A percentile compares a stretch with the other conserved stretches of the same genome.
phyloP scores from a whole-genome alignment of 768 basidiomycete species.

The Coprinopsis marcescibilis region DNA sequence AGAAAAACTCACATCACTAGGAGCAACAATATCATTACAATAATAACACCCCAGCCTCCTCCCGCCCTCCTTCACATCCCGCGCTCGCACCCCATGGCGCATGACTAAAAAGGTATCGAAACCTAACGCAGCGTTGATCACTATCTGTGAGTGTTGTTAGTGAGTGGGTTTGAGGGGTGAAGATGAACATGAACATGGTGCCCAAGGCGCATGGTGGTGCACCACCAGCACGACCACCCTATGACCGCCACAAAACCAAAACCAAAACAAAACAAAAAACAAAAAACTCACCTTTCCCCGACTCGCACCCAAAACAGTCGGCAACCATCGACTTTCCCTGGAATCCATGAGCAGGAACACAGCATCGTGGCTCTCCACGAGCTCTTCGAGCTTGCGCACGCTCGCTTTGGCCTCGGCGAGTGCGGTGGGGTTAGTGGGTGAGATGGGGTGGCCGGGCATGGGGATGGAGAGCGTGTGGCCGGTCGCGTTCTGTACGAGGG shows the following conservation, averaged over 20 bases:
- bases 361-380: slow-evolving; percentile 84
- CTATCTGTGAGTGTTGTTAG: slow-evolving; percentile 47
- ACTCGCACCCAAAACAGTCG: slow-evolving; percentile 78
- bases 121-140: slow-evolving; percentile 90
- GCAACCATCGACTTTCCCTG: slow-evolving; percentile 95
- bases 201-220: neutral
- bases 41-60: slow-evolving; percentile 86
- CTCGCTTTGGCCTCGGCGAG: slow-evolving; percentile 54
- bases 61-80: slow-evolving; percentile 22
- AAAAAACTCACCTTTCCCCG: slow-evolving; percentile 66
- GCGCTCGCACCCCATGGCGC: slow-evolving; percentile 77
- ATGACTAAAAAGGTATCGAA: slow-evolving; percentile 97
- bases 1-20: slow-evolving; percentile 64
- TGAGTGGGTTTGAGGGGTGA: neutral
- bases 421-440: slow-evolving; percentile 46
- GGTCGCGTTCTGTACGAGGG: slow-evolving; percentile 62
- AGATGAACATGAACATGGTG: neutral
- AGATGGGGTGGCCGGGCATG: slow-evolving; percentile 96
- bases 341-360: slow-evolving; percentile 97
- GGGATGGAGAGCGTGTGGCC: slow-evolving; percentile 81
- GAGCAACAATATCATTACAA: slow-evolving; percentile 97
- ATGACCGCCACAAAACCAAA: neutral
- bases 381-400: slow-evolving; percentile 63
- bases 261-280: neutral
- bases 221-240: neutral